Evolutionary conservation across 257 asterid genomes (phyloP).

Genomic region (Solanum tarijense): DNA sequence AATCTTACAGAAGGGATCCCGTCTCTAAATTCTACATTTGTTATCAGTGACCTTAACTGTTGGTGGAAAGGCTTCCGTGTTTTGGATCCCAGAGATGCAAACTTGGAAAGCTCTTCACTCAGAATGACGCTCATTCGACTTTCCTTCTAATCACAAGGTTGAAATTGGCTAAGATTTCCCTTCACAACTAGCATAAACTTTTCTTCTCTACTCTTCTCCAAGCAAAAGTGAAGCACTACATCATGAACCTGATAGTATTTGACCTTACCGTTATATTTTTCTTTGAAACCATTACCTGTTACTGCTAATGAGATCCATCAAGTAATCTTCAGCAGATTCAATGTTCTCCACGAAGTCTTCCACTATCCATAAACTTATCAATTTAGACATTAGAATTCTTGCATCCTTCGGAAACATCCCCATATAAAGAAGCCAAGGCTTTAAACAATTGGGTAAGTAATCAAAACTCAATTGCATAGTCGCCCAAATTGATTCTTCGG

Average conservation of each 20-base stretch:
- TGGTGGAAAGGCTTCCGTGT: neutral
- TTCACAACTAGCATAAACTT: neutral
- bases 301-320: neutral
- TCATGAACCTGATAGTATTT: neutral
- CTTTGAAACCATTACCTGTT: neutral
- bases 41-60: neutral
- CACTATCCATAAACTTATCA: neutral
- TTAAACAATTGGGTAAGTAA: neutral
- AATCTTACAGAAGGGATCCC: too few species aligned
- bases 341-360: neutral
- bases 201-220: neutral
- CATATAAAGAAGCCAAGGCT: neutral
- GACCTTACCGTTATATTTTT: neutral
- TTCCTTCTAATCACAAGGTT: neutral
- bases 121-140: neutral
- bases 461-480: neutral
- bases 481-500: neutral
- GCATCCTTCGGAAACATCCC: neutral
- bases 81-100: neutral
- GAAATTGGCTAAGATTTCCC: neutral
- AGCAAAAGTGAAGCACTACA: neutral
- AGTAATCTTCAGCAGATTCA: neutral
- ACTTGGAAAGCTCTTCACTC: neutral
- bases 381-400: neutral
- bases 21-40: accelerated